phyloP scores from a whole-genome alignment of 2,329 filamentous ascomycete species.

The Penicillium sp. region DNA sequence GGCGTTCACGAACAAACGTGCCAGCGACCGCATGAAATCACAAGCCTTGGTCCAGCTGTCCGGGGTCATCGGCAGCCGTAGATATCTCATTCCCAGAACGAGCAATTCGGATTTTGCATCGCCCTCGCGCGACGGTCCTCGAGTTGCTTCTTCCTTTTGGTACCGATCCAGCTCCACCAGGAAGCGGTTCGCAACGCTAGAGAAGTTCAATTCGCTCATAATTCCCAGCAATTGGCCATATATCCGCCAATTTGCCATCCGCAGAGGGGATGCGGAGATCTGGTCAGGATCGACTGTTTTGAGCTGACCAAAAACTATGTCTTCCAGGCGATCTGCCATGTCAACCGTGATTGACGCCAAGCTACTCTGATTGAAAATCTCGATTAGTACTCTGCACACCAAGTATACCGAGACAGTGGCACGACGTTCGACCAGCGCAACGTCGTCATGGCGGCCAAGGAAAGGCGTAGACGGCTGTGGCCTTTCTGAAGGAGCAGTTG shows the following conservation, averaged over 20 bases:
- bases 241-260: constrained; percentile 92
- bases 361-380: constrained; percentile 89
- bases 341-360: constrained; percentile 79
- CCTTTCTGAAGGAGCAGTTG: constrained; percentile 28
- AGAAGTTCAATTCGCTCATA: constrained; percentile 92
- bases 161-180: constrained; percentile 75
- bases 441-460: constrained; percentile 63
- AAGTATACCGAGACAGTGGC: constrained; percentile 96
- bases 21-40: constrained; percentile 80
- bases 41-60: constrained; percentile 82
- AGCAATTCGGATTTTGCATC: constrained; percentile 85
- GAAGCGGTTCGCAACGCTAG: constrained; percentile 78
- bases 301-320: constrained; percentile 94
- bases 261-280: constrained; percentile 67
- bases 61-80: constrained; percentile 72
- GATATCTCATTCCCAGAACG: constrained; percentile 85
- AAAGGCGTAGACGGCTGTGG: constrained; percentile 31
- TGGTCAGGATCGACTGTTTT: constrained; percentile 85
- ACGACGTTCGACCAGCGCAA: constrained; percentile 78
- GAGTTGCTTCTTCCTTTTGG: constrained; percentile 66
- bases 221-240: constrained; percentile 91
- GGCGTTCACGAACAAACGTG: constrained; percentile 76
- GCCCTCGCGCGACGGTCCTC: constrained; percentile 54
- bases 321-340: constrained; percentile 91
- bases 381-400: constrained; percentile 86